Percentiles rank a stretch among this genome's conserved stretches.
These are phyloP conservation scores for Biscutella laevigata DNA, from an alignment of 441 rosid genomes.

Conservation along the genomic window DNA sequence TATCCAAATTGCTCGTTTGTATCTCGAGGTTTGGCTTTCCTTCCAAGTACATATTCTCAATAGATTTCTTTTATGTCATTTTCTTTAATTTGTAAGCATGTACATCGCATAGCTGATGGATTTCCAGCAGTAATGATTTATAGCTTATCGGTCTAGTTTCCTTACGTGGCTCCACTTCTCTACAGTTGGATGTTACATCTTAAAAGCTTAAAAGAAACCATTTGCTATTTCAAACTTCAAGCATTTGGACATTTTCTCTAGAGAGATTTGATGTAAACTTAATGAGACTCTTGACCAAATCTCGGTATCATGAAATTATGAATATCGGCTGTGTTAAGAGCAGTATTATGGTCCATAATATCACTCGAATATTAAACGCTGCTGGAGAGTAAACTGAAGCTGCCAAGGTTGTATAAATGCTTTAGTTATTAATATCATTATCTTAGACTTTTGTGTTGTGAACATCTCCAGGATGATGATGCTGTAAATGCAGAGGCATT, in stretches of 20 bases:
- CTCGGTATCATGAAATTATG: not conserved
- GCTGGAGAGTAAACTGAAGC: not conserved
- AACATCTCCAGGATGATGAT: conserved; percentile 76
- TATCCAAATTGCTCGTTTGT: conserved; percentile 94
- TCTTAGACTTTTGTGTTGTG: conserved; percentile 15
- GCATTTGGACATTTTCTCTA: not conserved
- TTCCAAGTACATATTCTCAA: not conserved
- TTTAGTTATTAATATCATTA: not conserved
- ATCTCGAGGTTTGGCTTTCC: conserved; percentile 68
- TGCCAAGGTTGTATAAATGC: not conserved
- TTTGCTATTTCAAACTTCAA: not conserved
- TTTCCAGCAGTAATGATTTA: not conserved
- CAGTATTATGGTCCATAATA: not conserved
- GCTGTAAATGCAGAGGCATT: conserved; percentile 95
- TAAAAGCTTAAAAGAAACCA: not conserved
- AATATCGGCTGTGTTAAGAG: not conserved
- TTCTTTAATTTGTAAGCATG: not conserved
- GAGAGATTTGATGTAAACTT: not conserved
- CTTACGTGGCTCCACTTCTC: not conserved
- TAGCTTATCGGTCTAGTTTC: not conserved
- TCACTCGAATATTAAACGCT: not conserved
- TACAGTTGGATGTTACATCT: not conserved
- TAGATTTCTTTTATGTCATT: not conserved
- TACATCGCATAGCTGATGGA: not conserved
- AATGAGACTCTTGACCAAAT: conserved; percentile 2